phyloP scores from a whole-genome alignment of 345 rosid genomes.

The Theobroma cacao region DNA sequence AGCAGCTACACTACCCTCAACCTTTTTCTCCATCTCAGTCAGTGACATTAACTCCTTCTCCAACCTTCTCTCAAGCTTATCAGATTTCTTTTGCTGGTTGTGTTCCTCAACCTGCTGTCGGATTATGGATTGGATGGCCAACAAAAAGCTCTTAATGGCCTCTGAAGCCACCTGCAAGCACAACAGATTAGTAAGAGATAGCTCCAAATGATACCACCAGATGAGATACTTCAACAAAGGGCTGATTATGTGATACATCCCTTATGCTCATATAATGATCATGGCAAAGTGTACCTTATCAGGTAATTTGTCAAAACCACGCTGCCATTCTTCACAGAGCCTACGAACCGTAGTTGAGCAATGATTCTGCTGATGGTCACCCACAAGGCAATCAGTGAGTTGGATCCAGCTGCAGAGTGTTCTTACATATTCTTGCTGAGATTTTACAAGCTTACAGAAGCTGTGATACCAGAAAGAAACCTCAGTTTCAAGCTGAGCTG shows the following conservation, averaged over 20 bases:
- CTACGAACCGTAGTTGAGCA: conserved; percentile 46
- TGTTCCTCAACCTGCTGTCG: conserved; percentile 61
- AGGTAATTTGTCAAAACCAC: conserved; percentile 57
- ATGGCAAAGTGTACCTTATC: conserved; percentile 52
- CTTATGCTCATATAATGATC: neutral
- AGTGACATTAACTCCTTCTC: conserved; percentile 56
- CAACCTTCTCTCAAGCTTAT: conserved; percentile 61
- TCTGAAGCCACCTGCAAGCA: conserved; percentile 60
- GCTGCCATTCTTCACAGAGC: conserved; percentile 70
- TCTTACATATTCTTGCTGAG: conserved; percentile 65
- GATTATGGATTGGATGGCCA: conserved; percentile 52
- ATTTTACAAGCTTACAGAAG: conserved; percentile 66
- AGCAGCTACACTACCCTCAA: conserved; percentile 32
- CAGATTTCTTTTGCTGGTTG: conserved; percentile 49
- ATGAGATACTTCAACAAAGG: neutral
- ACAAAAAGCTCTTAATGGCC: conserved; percentile 59
- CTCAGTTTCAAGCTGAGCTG: conserved; percentile 74
- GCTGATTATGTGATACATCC: neutral
- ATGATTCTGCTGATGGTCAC: conserved; percentile 45
- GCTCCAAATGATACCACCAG: neutral
- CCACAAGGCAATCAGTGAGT: conserved; percentile 52
- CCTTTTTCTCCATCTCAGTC: conserved; percentile 60
- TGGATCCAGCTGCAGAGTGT: conserved; percentile 68
- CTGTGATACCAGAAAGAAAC: conserved; percentile 65
- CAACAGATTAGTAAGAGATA: conserved; percentile 3